These are phyloP conservation scores for Starmerella sp. DNA, from an alignment of 805 yeast genomes.

Conservation along the genomic window DNA sequence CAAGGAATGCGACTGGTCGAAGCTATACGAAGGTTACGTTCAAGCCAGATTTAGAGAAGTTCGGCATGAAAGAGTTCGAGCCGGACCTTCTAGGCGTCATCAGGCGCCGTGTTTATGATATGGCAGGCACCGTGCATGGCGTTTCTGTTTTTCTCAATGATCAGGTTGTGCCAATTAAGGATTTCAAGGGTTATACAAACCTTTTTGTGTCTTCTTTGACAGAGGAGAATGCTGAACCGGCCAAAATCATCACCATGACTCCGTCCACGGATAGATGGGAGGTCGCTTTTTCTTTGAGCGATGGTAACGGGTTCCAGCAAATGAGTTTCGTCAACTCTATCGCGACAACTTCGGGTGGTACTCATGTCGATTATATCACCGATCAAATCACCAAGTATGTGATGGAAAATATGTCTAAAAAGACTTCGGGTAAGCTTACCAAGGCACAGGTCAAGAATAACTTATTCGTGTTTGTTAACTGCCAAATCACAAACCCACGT, in stretches of 20 bases:
- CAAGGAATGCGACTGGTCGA: constrained; percentile 32
- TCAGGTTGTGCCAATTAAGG: constrained; percentile 51
- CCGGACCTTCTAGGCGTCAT: constrained; percentile 72
- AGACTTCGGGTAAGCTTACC: constrained; percentile 54
- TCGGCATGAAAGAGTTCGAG: constrained; percentile 76
- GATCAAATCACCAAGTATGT: constrained; percentile 76
- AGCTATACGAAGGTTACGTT: constrained; percentile 83
- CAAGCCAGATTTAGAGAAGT: constrained; percentile 74
- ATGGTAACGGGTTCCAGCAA: constrained; percentile 70
- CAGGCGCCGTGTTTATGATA: constrained; percentile 87
- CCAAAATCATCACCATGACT: constrained; percentile 60
- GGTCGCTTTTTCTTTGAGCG: constrained; percentile 86
- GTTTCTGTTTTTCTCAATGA: constrained; percentile 71
- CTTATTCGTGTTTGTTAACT: constrained; percentile 82
- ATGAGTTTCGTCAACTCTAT: constrained; percentile 95
- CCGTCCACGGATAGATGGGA: constrained; percentile 82
- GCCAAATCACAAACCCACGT: constrained; percentile 91
- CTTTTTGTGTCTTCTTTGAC: constrained; percentile 69
- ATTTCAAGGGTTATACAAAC: constrained; percentile 80
- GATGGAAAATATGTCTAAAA: constrained; percentile 56
- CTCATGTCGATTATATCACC: constrained; percentile 77
- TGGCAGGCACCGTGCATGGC: constrained; percentile 86
- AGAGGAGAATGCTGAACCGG: constrained; percentile 27
- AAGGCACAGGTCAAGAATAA: constrained; percentile 83
- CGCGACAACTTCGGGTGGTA: constrained; percentile 95